These are phyloP conservation scores for Ceratocystiopsis brevicomis DNA, from an alignment of 2,329 filamentous ascomycete species.

Conservation along the genomic window DNA sequence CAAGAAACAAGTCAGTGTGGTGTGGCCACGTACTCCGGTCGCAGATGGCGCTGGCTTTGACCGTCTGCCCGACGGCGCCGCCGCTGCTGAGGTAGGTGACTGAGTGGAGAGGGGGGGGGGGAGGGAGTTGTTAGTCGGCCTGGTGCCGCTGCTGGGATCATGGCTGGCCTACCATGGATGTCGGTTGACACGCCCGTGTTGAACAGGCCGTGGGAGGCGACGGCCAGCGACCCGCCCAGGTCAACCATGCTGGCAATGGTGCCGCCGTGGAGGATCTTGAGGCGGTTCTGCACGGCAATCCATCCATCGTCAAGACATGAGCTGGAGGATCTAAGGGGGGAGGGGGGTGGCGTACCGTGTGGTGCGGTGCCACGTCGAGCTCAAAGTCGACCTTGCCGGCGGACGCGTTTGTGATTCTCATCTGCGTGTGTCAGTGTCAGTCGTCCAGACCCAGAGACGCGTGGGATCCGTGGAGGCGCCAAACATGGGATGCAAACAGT, in stretches of 20 bases:
- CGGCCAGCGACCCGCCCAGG: slow-evolving; percentile 43
- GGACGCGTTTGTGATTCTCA: slow-evolving; percentile 45
- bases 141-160: neutral
- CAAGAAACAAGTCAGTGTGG: too few relatives aligned
- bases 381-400: slow-evolving; percentile 58
- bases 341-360: too few relatives aligned
- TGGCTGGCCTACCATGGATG: slow-evolving; percentile 29
- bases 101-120: too few relatives aligned
- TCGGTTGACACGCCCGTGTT: slow-evolving; percentile 47
- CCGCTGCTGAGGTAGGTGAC: slow-evolving; percentile 45
- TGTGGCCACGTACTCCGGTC: slow-evolving; percentile 34
- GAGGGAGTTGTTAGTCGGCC: neutral
- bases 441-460: too few relatives aligned
- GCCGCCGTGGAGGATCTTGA: slow-evolving; percentile 60
- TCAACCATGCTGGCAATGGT: slow-evolving; percentile 62
- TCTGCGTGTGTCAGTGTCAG: slow-evolving; percentile 24
- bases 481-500: slow-evolving; percentile 2
- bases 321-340: too few relatives aligned
- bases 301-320: too few relatives aligned
- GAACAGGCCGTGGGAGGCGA: slow-evolving; percentile 44
- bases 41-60: slow-evolving; percentile 37
- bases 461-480: neutral
- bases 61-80: slow-evolving; percentile 35
- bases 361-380: slow-evolving; percentile 52
- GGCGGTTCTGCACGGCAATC: slow-evolving; percentile 63